These are phyloP conservation scores for Trametes cubensis DNA, from an alignment of 768 basidiomycete genomes.

Conservation along the genomic window DNA sequence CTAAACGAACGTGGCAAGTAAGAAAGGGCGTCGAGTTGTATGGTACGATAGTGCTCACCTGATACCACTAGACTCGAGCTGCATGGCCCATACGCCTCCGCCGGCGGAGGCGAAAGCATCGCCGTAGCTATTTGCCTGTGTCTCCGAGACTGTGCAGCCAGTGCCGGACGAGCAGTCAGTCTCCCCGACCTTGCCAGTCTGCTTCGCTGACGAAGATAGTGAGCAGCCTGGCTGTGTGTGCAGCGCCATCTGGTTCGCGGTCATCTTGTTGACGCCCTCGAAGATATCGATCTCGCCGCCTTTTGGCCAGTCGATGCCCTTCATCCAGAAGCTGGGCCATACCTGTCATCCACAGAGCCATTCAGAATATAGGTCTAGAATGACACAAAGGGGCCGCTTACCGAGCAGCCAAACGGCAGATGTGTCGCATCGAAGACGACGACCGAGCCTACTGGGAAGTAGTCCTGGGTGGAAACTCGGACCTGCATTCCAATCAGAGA, in stretches of 20 bases:
- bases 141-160: constrained; percentile 33
- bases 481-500: constrained; percentile 35
- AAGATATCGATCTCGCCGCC: constrained; percentile 44
- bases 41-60: constrained; percentile 35
- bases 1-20: constrained; percentile 26
- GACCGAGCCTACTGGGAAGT: constrained; percentile 45
- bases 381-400: constrained; percentile 25
- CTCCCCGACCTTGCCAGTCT: constrained; percentile 35
- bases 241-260: constrained; percentile 57
- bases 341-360: constrained; percentile 9
- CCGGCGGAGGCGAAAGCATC: constrained; percentile 46
- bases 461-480: constrained; percentile 45
- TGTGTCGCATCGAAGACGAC: constrained; percentile 49
- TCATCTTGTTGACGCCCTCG: constrained; percentile 57
- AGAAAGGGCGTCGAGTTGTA: too few relatives aligned
- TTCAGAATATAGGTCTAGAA: too few relatives aligned
- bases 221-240: constrained; percentile 47
- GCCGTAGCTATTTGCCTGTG: constrained; percentile 42
- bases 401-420: constrained; percentile 61
- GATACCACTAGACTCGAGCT: constrained; percentile 61
- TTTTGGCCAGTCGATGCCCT: constrained; percentile 40
- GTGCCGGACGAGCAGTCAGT: constrained; percentile 36
- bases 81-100: constrained; percentile 68
- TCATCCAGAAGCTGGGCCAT: constrained; percentile 35
- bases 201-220: constrained; percentile 32